phyloP scores from a whole-genome alignment of 1,284 basidiomycete species.

The Amylostereum chailletii region DNA sequence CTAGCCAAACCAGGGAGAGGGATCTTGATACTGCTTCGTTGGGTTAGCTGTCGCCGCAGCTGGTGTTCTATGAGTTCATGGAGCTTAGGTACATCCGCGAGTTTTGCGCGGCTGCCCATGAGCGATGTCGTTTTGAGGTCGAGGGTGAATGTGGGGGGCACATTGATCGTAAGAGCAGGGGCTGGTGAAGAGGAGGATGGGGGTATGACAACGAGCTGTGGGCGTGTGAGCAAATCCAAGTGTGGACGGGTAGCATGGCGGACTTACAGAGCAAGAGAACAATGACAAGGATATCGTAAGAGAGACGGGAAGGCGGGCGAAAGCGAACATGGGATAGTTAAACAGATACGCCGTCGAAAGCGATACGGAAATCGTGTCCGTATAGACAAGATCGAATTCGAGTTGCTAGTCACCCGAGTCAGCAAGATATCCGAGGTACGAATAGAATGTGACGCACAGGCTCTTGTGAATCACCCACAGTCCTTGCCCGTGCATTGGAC shows the following conservation, averaged over 20 bases:
- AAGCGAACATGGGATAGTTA: constrained; percentile 73
- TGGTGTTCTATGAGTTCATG: constrained; percentile 77
- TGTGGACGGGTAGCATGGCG: constrained; percentile 1
- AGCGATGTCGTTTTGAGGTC: constrained; percentile 68
- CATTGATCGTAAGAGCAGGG: constrained; percentile 45
- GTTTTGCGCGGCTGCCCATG: constrained; percentile 75
- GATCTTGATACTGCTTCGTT: constrained; percentile 62
- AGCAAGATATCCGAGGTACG: neutral
- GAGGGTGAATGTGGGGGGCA: constrained; percentile 61
- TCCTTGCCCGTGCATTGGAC: constrained; percentile 43
- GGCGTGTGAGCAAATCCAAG: neutral
- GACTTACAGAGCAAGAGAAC: constrained; percentile 59
- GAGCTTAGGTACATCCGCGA: constrained; percentile 76
- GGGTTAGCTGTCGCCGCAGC: constrained; percentile 36
- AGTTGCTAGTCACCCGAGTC: constrained; percentile 30
- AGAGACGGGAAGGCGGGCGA: constrained; percentile 73
- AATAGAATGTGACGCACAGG: constrained; percentile 14
- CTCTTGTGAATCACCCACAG: constrained; percentile 14
- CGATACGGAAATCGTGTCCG: constrained; percentile 64
- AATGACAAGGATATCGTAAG: constrained; percentile 70
- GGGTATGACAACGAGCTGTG: constrained; percentile 25
- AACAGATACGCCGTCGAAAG: constrained; percentile 76
- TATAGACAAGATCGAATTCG: constrained; percentile 61
- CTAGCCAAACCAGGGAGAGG: constrained; percentile 55
- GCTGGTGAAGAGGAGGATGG: constrained; percentile 12